Conservation (phyloP, 306 rosid species). For the Senna siamea region DNA sequence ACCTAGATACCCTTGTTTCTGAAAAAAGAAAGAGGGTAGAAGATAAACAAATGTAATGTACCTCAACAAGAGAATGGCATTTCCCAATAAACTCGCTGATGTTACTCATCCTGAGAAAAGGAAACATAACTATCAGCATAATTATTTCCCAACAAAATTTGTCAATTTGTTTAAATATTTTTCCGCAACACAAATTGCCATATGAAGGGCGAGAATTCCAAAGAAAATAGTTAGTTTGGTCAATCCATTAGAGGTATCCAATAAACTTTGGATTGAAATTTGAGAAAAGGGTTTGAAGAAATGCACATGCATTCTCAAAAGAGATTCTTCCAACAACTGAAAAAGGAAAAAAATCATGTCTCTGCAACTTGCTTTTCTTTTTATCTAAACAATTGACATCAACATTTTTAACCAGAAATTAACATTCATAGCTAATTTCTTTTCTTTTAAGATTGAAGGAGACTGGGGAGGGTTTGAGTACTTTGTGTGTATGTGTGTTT, state of each 20-base stretch:
- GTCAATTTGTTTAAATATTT: not conserved
- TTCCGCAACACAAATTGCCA: not conserved
- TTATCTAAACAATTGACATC: not conserved
- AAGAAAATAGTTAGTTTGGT: constrained; percentile 11
- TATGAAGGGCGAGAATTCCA: not conserved
- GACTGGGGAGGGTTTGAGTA: not conserved
- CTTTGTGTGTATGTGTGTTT: not conserved
- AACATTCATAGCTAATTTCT: no score
- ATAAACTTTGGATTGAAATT: not conserved
- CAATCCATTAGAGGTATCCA: constrained; percentile 9
- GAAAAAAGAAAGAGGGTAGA: constrained; percentile 14
- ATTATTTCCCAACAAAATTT: not conserved
- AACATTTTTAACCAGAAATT: no score
- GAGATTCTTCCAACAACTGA: not conserved
- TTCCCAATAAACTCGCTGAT: constrained; percentile 61
- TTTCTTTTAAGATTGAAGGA: not conserved
- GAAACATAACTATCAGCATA: constrained; percentile 18
- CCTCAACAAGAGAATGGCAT: constrained; percentile 86
- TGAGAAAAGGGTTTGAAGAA: not conserved
- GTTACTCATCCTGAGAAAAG: constrained; percentile 64
- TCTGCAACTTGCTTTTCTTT: not conserved
- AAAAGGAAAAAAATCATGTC: constrained; percentile 14
- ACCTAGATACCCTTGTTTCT: constrained; percentile 6
- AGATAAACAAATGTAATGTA: constrained; percentile 40
- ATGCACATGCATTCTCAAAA: not conserved